phyloP scores from a whole-genome alignment of 306 rosid species.

The Rosa multiflora region DNA sequence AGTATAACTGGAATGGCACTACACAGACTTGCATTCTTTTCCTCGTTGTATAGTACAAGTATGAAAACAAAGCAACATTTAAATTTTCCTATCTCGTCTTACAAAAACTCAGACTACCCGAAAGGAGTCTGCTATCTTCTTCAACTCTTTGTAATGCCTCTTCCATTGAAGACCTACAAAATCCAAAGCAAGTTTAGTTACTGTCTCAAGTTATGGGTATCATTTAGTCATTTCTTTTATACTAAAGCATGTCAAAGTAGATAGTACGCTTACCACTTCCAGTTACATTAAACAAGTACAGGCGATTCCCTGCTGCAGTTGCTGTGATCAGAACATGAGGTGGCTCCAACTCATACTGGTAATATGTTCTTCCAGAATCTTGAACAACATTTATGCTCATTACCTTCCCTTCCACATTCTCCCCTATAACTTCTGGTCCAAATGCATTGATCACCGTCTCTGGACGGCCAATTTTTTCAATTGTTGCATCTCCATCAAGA shows the following conservation, averaged over 20 bases:
- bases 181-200: slow-evolving; percentile 12
- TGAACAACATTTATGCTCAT: slow-evolving; percentile 54
- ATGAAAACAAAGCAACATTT: not conserved
- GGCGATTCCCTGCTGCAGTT: slow-evolving; percentile 95
- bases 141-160: slow-evolving; percentile 77
- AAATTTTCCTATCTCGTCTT: slow-evolving; percentile 16
- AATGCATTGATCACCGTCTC: slow-evolving; percentile 86
- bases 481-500: slow-evolving; percentile 78
- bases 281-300: slow-evolving; percentile 78
- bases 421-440: slow-evolving; percentile 95
- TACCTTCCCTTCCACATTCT: slow-evolving; percentile 94
- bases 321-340: slow-evolving; percentile 90
- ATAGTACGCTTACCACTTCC: slow-evolving; percentile 61
- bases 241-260: slow-evolving; percentile 5
- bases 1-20: not conserved
- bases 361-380: slow-evolving; percentile 80
- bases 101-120: slow-evolving; percentile 53
- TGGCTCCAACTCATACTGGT: slow-evolving; percentile 94
- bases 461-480: slow-evolving; percentile 83
- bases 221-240: not conserved
- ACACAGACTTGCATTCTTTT: not conserved
- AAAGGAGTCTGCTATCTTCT: slow-evolving; percentile 69
- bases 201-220: slow-evolving; percentile 2
- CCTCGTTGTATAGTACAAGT: not conserved
- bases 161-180: slow-evolving; percentile 98